Evolutionary conservation across 108 stramenopile genomes (phyloP), one percentile per base, ranked within the genome.

Genomic region (Nannochloropsis gaditana): DNA sequence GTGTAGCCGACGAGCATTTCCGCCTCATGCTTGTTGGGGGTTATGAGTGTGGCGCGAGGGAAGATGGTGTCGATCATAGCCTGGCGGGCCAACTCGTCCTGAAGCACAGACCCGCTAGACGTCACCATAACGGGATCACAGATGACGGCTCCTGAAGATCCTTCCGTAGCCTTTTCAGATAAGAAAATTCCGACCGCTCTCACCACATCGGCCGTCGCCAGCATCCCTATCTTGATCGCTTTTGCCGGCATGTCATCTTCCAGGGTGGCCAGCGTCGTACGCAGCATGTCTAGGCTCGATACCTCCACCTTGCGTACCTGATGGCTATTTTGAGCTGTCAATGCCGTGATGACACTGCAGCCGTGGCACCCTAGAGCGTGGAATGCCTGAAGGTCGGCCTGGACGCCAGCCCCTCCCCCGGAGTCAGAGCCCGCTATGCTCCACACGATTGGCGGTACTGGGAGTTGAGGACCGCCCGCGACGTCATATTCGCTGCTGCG

Each of bases 331-430:
- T 96, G 95, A 19, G 94, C 94, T 9, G 96, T 97, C 84, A 97
- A 83, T 41, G 94, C 94, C 9, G 95, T 95, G 84, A 96, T 91
- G 80, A 95, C 96, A 42, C 94, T 94, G 90, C 96, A 97, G 15
- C 95, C 95, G 88, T 96, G 95, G 31, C 91, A 92, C 11, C 93
- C 94, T 81, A 96, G 91, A 44, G 92, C 59, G 80, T 95, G 95
- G 44, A 89, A 87, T 5, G 88, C 92, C 82, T 93, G 94, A 83
- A 97, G 87, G 86, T 97, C 96, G 45, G 96, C 96, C 88, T 97
- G 96, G 82, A 97, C 95, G 43, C 96, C 96, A 6, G 96, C 96
- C 21, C 96, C 96, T 19, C 96, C 96, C 5, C 96, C 96, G 5
- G 94, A 95, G 90, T 97, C 96, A 9, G 93, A 94, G 83, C 96